Evolutionary conservation across 164 flowering plant species (phyloP).

Genomic region (Piper longum): DNA sequence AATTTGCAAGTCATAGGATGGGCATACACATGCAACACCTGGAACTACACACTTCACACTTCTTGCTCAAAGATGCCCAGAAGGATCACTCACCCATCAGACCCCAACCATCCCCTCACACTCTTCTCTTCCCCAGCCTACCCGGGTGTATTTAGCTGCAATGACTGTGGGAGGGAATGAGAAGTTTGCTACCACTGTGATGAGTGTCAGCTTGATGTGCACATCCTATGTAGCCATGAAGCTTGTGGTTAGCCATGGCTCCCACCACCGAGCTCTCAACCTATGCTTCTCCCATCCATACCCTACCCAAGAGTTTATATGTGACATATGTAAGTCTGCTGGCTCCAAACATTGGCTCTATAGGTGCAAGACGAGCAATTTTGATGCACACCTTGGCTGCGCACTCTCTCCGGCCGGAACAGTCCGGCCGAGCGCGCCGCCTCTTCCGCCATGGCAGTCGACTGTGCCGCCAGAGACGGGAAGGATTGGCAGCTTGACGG

Average conservation of each 20-base stretch:
- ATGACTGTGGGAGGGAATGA: slow-evolving; percentile 26
- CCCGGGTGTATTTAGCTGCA: slow-evolving; percentile 26
- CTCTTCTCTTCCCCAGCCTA: slow-evolving; percentile 21
- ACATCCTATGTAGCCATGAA: slow-evolving; percentile 20
- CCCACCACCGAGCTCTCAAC: slow-evolving; percentile 21
- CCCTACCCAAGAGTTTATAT: slow-evolving; percentile 12
- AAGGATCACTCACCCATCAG: slow-evolving; percentile 17
- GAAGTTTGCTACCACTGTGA: slow-evolving; percentile 30
- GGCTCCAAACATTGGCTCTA: slow-evolving; percentile 26
- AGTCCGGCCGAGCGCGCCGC: neutral
- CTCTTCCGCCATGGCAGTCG: neutral
- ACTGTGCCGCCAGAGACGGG: neutral
- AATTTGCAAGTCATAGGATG: slow-evolving; percentile 6
- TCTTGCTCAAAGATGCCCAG: slow-evolving; percentile 12
- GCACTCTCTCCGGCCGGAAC: slow-evolving; percentile 2
- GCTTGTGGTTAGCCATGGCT: slow-evolving; percentile 8
- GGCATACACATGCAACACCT: slow-evolving; percentile 12
- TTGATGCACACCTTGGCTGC: slow-evolving; percentile 28
- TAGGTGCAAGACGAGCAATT: slow-evolving; percentile 21
- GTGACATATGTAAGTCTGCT: slow-evolving; percentile 17
- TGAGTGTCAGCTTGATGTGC: slow-evolving; percentile 21
- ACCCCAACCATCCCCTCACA: slow-evolving; percentile 16
- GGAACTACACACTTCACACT: slow-evolving; percentile 16
- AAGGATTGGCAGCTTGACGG: neutral
- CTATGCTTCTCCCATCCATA: slow-evolving; percentile 24